phyloP scores from a whole-genome alignment of 805 yeast species.

The Lachancea thermotolerans region DNA sequence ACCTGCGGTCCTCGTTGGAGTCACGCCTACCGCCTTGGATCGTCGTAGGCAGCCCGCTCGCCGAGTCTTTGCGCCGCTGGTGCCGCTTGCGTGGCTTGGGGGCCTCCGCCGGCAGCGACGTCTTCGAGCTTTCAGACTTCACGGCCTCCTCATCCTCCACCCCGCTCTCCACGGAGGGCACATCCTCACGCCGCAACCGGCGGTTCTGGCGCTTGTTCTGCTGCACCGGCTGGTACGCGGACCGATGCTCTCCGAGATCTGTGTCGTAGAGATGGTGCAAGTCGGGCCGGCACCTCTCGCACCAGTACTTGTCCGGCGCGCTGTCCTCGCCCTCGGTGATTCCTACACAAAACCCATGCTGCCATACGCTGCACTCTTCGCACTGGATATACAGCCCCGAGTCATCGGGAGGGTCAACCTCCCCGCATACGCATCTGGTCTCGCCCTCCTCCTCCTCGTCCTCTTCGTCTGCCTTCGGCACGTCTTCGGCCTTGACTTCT shows the following conservation, averaged over 20 bases:
- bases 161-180: neutral
- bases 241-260: conserved; percentile 22
- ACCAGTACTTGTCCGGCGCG: conserved; percentile 92
- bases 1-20: conserved; percentile 22
- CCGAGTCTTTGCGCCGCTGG: conserved; percentile 3
- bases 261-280: conserved; percentile 43
- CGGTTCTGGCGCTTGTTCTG: conserved; percentile 30
- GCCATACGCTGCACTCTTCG: conserved; percentile 94
- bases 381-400: conserved; percentile 73
- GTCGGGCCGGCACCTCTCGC: conserved; percentile 86
- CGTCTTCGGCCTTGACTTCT: conserved; percentile 3
- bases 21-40: conserved; percentile 5
- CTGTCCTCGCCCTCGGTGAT: conserved; percentile 56
- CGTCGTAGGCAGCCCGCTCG: neutral
- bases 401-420: conserved; percentile 39
- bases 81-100: conserved; percentile 5
- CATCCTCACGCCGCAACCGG: conserved; percentile 6
- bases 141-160: conserved; percentile 8
- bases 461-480: conserved; percentile 11
- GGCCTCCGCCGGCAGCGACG: conserved; percentile 1
- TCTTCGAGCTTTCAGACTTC: conserved; percentile 9
- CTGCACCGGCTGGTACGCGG: conserved; percentile 36
- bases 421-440: conserved; percentile 41
- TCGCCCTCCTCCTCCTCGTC: conserved; percentile 39
- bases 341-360: conserved; percentile 94